Conservation (phyloP, 805 yeast genomes). For the Jamesozyma rosinii region DNA sequence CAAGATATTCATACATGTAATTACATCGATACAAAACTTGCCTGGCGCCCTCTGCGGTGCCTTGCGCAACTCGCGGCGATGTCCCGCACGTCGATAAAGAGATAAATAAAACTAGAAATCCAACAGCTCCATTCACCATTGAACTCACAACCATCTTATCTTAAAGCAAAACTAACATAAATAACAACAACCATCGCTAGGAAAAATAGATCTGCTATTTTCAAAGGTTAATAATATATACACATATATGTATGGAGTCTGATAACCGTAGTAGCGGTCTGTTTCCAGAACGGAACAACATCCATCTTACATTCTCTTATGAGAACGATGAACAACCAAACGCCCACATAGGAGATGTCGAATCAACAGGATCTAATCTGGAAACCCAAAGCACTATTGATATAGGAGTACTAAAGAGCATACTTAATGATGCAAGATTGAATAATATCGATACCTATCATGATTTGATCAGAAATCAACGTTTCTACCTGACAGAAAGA, state of each 20-base stretch:
- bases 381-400: constrained; percentile 5
- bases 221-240: too few species aligned
- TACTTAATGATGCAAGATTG: constrained; percentile 14
- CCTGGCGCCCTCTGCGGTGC: too few species aligned
- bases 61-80: too few species aligned
- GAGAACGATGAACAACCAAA: constrained; percentile 1
- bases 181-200: too few species aligned
- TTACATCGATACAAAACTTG: too few species aligned
- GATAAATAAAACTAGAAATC: too few species aligned
- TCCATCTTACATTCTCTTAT: constrained; percentile 7
- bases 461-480: constrained; percentile 12
- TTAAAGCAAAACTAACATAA: too few species aligned
- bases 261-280: constrained; percentile 8
- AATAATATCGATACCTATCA: constrained; percentile 12
- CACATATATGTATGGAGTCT: constrained; percentile 4
- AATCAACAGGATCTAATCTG: neutral
- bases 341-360: constrained; percentile 1
- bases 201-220: too few species aligned
- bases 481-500: constrained; percentile 18
- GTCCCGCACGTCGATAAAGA: too few species aligned
- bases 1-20: neutral
- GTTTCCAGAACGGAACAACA: constrained; percentile 18
- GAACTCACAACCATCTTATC: too few species aligned
- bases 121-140: too few species aligned
- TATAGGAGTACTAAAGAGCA: constrained; percentile 9